These are phyloP conservation scores for Paecilomyces niveus DNA, from an alignment of 2,329 filamentous ascomycete species.

Conservation along the genomic window DNA sequence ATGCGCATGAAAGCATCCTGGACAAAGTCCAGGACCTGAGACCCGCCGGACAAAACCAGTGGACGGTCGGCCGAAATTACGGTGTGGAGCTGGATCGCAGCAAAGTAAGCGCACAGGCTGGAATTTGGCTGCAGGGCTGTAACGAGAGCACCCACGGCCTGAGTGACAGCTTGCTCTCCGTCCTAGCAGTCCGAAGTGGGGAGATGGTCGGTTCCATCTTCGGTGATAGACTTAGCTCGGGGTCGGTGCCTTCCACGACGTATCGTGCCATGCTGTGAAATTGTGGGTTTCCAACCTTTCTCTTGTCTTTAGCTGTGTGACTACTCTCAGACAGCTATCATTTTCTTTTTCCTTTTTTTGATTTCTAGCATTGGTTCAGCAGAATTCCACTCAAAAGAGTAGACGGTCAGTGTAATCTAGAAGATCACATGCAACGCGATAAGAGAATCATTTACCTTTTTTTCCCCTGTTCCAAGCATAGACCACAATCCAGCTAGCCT, in stretches of 20 bases:
- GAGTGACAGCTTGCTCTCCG: slow-evolving; percentile 74
- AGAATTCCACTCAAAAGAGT: not conserved
- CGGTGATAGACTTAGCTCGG: slow-evolving; percentile 30
- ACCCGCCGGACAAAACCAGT: slow-evolving; percentile 49
- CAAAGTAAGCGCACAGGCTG: slow-evolving; percentile 63
- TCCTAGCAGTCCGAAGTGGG: slow-evolving; percentile 66
- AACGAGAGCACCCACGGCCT: slow-evolving; percentile 87
- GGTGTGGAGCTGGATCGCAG: slow-evolving; percentile 62
- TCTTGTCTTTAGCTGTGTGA: not conserved
- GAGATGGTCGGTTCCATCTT: slow-evolving; percentile 75
- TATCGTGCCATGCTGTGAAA: slow-evolving; percentile 26
- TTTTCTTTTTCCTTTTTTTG: not conserved
- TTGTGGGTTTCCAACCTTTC: not conserved
- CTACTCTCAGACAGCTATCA: not conserved
- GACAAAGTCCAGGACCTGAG: slow-evolving; percentile 59
- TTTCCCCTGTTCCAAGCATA: not conserved
- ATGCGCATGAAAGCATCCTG: slow-evolving; percentile 72
- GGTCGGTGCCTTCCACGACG: slow-evolving; percentile 24
- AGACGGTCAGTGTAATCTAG: not conserved
- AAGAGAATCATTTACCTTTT: not conserved
- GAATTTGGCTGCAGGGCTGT: slow-evolving; percentile 89
- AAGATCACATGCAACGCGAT: not conserved
- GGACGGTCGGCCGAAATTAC: slow-evolving; percentile 72
- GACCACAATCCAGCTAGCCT: not conserved
- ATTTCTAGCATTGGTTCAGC: not conserved